Conservation (phyloP, 2,329 filamentous ascomycete genomes). For the Huntiella omanensis region DNA sequence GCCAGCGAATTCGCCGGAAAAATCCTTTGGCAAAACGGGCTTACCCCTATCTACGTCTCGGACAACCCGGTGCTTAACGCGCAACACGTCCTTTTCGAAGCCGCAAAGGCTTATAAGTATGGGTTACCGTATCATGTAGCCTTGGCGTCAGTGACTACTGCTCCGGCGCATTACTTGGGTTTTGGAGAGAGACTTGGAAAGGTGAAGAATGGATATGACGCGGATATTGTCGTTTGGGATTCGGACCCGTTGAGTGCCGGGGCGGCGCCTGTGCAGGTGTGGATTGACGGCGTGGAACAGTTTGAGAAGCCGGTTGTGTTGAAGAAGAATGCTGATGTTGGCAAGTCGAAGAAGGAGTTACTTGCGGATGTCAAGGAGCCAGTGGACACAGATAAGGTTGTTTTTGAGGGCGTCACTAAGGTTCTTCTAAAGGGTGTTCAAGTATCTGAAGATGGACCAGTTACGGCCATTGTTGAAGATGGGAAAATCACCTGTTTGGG, state of each 20-base stretch:
- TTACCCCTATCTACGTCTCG: conserved; percentile 50
- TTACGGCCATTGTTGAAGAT: conserved; percentile 31
- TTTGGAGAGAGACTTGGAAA: conserved; percentile 40
- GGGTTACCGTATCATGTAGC: conserved; percentile 42
- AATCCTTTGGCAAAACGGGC: conserved; percentile 42
- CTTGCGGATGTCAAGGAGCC: conserved; percentile 25
- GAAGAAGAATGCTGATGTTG: conserved; percentile 23
- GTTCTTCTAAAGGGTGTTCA: conserved; percentile 9
- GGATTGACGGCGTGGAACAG: conserved; percentile 43
- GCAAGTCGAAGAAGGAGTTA: conserved; percentile 22
- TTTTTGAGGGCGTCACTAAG: conserved; percentile 36
- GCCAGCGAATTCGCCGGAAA: conserved; percentile 49
- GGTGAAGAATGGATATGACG: conserved; percentile 41
- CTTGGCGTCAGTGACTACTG: conserved; percentile 36
- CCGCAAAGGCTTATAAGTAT: conserved; percentile 39
- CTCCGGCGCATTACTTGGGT: conserved; percentile 38
- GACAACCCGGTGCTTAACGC: conserved; percentile 54
- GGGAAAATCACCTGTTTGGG: conserved; percentile 40
- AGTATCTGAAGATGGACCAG: conserved; percentile 12
- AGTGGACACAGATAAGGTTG: conserved; percentile 20
- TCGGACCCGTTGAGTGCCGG: conserved; percentile 42
- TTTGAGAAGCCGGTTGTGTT: conserved; percentile 35
- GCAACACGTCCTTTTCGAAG: conserved; percentile 49
- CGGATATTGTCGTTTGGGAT: conserved; percentile 44
- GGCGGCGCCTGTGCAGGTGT: conserved; percentile 40